Evolutionary conservation across 257 asterid genomes (phyloP), one percentile per base, ranked within the genome.

Genomic region (Nicotiana noctiflora): DNA sequence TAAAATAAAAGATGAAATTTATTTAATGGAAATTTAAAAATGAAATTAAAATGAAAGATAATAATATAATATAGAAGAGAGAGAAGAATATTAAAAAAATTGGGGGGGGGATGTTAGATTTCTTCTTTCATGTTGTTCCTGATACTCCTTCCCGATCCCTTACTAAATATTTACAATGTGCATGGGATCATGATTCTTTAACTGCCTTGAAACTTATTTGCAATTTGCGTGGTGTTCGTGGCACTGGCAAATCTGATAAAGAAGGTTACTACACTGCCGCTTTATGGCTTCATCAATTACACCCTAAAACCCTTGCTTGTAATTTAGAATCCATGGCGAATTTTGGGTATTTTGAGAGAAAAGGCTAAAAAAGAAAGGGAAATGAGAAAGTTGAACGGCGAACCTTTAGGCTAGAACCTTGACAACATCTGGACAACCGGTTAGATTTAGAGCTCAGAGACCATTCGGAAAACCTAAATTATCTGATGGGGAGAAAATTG

Each of bases 71-170:
- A n/a, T n/a, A n/a, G n/a, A n/a, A n/a, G n/a, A n/a, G n/a, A n/a
- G n/a, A n/a, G n/a, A n/a, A n/a, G n/a, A n/a, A n/a, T n/a, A n/a
- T n/a, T n/a, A n/a, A n/a, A n/a, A n/a, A n/a, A n/a, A n/a, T n/a
- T n/a, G n/a, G n/a, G n/a, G n/a, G n/a, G n/a, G n/a, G n/a, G n/a
- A n/a, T n/a, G n/a, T 75, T 91, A 66, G 95, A 91, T 68, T 89
- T 92, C 79, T 92, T 92, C 86, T 90, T 90, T 80, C 94, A 89
- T 25, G 90, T 92, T 3, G 93, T 89, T 2, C 93, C 93, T 29
- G 75, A 89, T 68, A 88, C 90, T 2, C 89, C 88, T 8, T 46
- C 86, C 2, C 81, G 82, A 13, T n/a, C 83, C 53, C 13, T 87
- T 9, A 72, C 31, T 6, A 3, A 52, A 0, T 81, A 85, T 55